Evolutionary conservation across 2,329 filamentous ascomycete genomes (phyloP).

Genomic region (Coniochaeta ligniaria): DNA sequence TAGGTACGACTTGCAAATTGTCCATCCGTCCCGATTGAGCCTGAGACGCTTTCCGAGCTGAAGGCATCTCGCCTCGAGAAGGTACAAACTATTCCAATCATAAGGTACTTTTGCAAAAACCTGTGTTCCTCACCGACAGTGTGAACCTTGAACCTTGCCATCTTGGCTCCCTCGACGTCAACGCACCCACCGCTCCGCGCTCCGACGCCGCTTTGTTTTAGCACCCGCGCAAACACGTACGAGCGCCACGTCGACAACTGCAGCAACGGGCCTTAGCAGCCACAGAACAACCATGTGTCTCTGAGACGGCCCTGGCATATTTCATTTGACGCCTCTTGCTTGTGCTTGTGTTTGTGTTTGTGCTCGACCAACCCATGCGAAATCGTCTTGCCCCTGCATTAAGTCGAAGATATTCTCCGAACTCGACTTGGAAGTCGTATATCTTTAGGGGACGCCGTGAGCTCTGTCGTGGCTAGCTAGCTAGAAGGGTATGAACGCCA

Average conservation of each 20-base stretch:
- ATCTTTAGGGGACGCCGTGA: neutral
- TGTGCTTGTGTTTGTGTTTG: neutral
- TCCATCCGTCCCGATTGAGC: neutral
- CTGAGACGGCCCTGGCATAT: neutral
- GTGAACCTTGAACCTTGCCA: neutral
- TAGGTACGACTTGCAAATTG: neutral
- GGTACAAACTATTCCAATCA: neutral
- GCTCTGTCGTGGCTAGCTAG: neutral
- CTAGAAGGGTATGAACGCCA: neutral
- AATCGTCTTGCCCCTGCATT: neutral
- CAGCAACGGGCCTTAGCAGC: neutral
- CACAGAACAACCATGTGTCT: neutral
- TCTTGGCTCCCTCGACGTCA: neutral
- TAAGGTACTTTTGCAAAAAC: neutral
- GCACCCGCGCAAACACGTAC: neutral
- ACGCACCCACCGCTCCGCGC: neutral
- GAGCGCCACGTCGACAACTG: neutral
- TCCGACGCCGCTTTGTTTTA: neutral
- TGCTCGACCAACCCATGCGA: neutral
- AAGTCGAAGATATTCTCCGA: neutral
- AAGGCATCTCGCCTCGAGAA: neutral
- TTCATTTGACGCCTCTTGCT: neutral
- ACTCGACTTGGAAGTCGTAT: neutral
- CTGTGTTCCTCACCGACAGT: neutral
- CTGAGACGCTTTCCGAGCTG: neutral